phyloP scores from a whole-genome alignment of 768 basidiomycete genomes.

The Amanita fuliginea region DNA sequence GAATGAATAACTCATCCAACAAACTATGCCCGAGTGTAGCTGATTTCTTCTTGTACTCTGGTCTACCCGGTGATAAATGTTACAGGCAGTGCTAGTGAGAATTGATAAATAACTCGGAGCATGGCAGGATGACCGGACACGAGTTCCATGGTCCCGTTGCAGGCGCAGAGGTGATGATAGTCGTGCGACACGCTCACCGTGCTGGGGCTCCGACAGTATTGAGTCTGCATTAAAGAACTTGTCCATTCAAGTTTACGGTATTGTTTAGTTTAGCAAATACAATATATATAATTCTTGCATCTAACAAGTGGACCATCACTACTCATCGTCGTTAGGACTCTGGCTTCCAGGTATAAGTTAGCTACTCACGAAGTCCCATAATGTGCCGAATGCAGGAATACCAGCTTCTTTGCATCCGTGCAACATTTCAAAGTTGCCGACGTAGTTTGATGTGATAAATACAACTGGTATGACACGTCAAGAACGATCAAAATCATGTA shows the following conservation, averaged over 20 bases:
- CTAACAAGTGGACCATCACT: background rate
- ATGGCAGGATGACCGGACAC: no score
- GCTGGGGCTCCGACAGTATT: no score
- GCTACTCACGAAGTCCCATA: conserved; percentile 53
- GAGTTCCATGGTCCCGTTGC: no score
- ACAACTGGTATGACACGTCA: conserved; percentile 34
- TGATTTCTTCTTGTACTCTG: background rate
- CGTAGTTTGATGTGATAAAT: conserved; percentile 78
- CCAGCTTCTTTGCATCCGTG: conserved; percentile 62
- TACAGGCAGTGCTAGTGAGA: no score
- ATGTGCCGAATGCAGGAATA: conserved; percentile 57
- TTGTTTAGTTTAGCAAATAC: background rate
- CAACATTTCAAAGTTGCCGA: conserved; percentile 72
- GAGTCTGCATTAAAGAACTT: no score
- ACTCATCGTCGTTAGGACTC: background rate
- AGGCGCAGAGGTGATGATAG: no score
- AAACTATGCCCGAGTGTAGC: background rate
- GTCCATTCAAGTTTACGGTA: background rate
- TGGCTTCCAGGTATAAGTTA: background rate
- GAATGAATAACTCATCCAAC: background rate
- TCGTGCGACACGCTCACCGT: no score
- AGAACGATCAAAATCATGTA: background rate
- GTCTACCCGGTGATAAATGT: background rate
- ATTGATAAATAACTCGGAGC: no score
- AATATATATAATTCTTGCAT: background rate